Base-by-base conservation (phyloP, 2,329 filamentous ascomycete genomes). In the Cryphonectria japonica region DNA sequence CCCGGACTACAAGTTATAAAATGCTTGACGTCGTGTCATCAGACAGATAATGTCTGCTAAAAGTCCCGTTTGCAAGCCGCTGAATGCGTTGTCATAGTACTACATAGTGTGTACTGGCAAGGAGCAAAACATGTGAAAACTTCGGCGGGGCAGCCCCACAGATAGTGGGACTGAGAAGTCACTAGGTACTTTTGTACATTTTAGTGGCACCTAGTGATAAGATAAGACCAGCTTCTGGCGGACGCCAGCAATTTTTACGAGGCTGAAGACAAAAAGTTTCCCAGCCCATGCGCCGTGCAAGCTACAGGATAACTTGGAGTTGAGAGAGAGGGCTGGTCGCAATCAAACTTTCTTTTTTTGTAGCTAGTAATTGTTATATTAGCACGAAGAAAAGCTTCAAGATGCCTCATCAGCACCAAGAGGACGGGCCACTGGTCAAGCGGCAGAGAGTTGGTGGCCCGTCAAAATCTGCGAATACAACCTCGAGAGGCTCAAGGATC, bases 341-440 rank as follows among this genome's bases (percentile, higher is more conserved):
- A 26, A 5, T n/a, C 67, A 39, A 13, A 9, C 52, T 8, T 3
- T 37, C 16, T 57, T 26, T 5, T 29, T 41, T 37, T 46, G n/a
- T 61, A 16, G 59, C 26, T 6, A 16, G 37, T 29, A 11, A 16
- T 9, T n/a, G 26, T 29, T n/a, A 61, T 39, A 61, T 34, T 16
- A 8, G 34, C 59, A n/a, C 39, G 59, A 50, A 22, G 26, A n/a
- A 41, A 34, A 39, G 59, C 26, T 32, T 22, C 76, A 82, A 75
- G 73, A 89, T 89, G 88, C 85, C 86, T 77, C 86, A 87, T 78
- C 87, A 87, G 66, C 85, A 87, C 69, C 83, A 71, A 50, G 29
- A 85, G 75, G 88, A 90, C 76, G 83, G 85, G 71, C 92, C 90
- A 68, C 82, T 92, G 75, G 86, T 86, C 72, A 98, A 98, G 85